Percentiles rank a stretch among this genome's conserved stretches.
phyloP scores from a whole-genome alignment of 352 stramenopile genomes.

The Phytophthora colocasiae region DNA sequence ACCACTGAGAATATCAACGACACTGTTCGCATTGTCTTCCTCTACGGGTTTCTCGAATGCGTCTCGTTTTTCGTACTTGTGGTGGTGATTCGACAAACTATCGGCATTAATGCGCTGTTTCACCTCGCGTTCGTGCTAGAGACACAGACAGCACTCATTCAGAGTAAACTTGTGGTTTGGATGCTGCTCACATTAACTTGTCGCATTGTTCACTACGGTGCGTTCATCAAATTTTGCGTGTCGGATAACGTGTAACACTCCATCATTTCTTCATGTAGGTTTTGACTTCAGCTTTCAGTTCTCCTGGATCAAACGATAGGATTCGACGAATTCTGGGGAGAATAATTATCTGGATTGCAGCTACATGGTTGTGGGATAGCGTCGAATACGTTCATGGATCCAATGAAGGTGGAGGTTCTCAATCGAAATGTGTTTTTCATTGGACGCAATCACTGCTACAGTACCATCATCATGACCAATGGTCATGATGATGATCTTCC shows the following conservation, averaged over 20 bases:
- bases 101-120: conserved; percentile 26
- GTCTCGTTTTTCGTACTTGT: conserved; percentile 32
- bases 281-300: conserved; percentile 18
- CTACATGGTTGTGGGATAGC: too few species aligned
- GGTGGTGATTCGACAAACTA: conserved; percentile 28
- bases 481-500: too few species aligned
- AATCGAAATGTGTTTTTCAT: too few species aligned
- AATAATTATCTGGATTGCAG: too few species aligned
- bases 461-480: too few species aligned
- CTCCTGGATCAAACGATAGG: conserved; percentile 1
- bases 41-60: conserved; percentile 34
- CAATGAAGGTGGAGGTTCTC: too few species aligned
- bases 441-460: too few species aligned
- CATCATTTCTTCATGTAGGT: conserved; percentile 1
- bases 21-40: conserved; percentile 20
- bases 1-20: conserved; percentile 1
- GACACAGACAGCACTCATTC: conserved; percentile 36
- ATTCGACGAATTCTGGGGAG: too few species aligned
- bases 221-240: conserved; percentile 2
- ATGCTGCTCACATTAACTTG: conserved; percentile 27
- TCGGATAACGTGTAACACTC: not conserved
- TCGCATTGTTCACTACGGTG: conserved; percentile 29
- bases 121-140: conserved; percentile 50
- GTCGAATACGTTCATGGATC: too few species aligned
- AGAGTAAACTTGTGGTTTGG: conserved; percentile 35